Conservation (phyloP, 352 stramenopile species). For the Pythium apleroticum region DNA sequence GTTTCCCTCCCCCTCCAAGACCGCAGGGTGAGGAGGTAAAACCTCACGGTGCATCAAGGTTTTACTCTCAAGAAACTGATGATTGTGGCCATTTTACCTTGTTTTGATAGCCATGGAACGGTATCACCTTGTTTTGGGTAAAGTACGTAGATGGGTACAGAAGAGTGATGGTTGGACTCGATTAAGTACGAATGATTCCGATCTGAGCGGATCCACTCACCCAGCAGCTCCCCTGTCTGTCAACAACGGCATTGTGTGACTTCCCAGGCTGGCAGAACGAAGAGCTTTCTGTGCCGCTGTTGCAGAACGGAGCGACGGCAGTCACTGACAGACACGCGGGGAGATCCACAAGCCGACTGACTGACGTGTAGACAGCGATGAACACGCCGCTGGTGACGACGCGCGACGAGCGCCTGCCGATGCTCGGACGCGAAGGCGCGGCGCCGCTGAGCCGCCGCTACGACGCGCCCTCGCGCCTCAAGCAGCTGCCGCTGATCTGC, state of each 20-base stretch:
- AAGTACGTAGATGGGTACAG: constrained; percentile 7
- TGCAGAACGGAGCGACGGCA: background rate
- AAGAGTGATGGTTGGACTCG: constrained; percentile 16
- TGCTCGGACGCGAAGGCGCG: constrained; percentile 23
- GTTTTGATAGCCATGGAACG: background rate
- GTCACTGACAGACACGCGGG: background rate
- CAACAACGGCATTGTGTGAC: constrained; percentile 5
- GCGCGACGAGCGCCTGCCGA: constrained; percentile 30
- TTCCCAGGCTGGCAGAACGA: background rate
- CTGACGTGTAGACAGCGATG: background rate
- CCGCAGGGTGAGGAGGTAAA: constrained; percentile 7
- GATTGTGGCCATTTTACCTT: background rate
- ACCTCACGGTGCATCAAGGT: constrained; percentile 15
- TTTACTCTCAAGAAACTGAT: constrained; percentile 13
- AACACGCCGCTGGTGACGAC: constrained; percentile 3
- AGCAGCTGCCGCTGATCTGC: constrained; percentile 37
- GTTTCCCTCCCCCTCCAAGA: background rate
- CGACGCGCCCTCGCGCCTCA: constrained; percentile 23
- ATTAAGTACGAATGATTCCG: constrained; percentile 17
- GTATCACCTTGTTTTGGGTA: background rate
- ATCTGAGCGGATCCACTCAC: constrained; percentile 3
- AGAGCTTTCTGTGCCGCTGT: background rate
- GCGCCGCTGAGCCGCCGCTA: constrained; percentile 1
- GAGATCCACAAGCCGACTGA: background rate
- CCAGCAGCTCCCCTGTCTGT: background rate